Evolutionary conservation across 176 grass and related monocot genomes (phyloP).

Genomic region (Neostapfia colusana): DNA sequence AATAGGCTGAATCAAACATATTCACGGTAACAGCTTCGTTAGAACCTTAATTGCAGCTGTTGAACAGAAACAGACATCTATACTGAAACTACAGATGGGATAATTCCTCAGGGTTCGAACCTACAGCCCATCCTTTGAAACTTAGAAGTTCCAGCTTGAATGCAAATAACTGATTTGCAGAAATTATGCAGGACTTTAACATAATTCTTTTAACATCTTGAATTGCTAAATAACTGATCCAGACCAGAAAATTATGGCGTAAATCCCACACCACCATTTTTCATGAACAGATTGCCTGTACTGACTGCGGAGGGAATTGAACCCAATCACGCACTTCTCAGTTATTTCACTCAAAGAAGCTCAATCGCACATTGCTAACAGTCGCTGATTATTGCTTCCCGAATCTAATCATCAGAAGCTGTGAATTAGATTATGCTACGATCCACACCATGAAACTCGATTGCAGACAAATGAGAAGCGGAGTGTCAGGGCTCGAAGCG

Average conservation of each 20-base stretch:
- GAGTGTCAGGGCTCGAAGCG: neutral
- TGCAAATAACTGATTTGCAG: neutral
- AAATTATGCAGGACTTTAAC: neutral
- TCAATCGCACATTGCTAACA: neutral
- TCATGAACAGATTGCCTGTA: slow-evolving; percentile 1
- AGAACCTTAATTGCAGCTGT: neutral
- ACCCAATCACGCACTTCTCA: neutral
- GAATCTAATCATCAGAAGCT: neutral
- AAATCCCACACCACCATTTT: slow-evolving; percentile 17
- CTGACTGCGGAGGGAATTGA: neutral
- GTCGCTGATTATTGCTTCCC: neutral
- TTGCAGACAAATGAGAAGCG: slow-evolving; percentile 13
- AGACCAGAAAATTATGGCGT: neutral
- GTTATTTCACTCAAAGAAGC: neutral
- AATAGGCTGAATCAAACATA: neutral
- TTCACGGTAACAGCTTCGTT: neutral
- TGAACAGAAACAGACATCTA: neutral
- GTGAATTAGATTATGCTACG: neutral
- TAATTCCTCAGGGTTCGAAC: slow-evolving; percentile 26
- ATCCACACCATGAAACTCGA: slow-evolving; percentile 15
- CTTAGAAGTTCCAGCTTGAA: slow-evolving; percentile 9
- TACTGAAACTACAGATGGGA: neutral
- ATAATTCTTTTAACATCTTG: neutral
- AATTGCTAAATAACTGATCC: neutral
- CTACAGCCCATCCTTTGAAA: slow-evolving; percentile 4